A percentile compares a stretch with the other conserved stretches of the same genome.
These are phyloP conservation scores for Elongisporangium prolatum DNA, from an alignment of 352 stramenopile species.

Conservation along the genomic window DNA sequence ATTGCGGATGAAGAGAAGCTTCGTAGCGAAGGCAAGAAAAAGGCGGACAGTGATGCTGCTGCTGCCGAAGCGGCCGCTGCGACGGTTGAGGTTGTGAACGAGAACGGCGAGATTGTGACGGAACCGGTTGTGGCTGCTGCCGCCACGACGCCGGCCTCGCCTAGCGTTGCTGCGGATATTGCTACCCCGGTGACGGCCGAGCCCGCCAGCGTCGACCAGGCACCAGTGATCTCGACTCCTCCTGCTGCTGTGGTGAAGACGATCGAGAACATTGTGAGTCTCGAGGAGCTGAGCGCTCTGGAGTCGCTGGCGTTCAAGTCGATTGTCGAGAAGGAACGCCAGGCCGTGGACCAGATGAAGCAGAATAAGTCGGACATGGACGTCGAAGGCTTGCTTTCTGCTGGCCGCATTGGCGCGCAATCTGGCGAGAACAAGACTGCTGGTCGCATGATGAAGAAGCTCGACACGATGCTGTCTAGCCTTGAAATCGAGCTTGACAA, in stretches of 20 bases:
- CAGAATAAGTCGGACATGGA: constrained; percentile 89
- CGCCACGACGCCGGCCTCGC: constrained; percentile 11
- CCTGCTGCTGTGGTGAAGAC: constrained; percentile 31
- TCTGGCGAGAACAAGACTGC: constrained; percentile 87
- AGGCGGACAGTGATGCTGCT: constrained; percentile 56
- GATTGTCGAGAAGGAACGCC: constrained; percentile 83
- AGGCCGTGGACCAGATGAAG: constrained; percentile 81
- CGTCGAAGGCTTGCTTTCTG: constrained; percentile 68
- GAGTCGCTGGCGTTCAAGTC: constrained; percentile 86
- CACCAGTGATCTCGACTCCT: constrained; percentile 13
- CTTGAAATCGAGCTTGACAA: constrained; percentile 93
- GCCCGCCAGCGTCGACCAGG: constrained; percentile 1
- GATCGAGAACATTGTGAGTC: constrained; percentile 72
- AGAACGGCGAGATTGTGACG: constrained; percentile 19
- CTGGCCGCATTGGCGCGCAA: constrained; percentile 77
- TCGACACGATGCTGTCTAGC: constrained; percentile 93
- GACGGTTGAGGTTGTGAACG: constrained; percentile 10
- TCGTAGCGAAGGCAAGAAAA: constrained; percentile 78
- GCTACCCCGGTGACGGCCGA: constrained; percentile 13
- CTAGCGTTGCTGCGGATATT: constrained; percentile 1
- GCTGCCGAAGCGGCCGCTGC: constrained; percentile 23
- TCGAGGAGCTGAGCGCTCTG: constrained; percentile 76
- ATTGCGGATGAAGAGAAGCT: constrained; percentile 91
- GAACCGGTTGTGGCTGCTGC: constrained; percentile 28
- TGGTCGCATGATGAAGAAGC: constrained; percentile 87